Base-by-base conservation (phyloP, 2,329 filamentous ascomycete genomes). In the Grosmannia clavigera region DNA sequence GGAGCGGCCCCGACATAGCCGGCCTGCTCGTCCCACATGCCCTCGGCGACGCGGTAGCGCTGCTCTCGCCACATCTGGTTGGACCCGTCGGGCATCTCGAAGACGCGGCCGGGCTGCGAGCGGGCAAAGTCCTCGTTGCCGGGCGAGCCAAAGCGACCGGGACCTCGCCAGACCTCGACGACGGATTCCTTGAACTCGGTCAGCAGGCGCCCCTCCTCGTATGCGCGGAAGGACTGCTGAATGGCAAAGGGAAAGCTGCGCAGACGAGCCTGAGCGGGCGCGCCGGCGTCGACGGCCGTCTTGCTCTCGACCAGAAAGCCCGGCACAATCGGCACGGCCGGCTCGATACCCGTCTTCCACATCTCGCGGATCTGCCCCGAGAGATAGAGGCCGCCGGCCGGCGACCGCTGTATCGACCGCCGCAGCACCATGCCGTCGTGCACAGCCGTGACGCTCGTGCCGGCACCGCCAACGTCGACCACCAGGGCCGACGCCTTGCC, bases 171-270 rank as follows among this genome's bases (percentile, higher is more conserved):
- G 16, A 92, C 85, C 74, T 96, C 91, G 33, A 97, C 91, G 19
- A 96, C 90, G 22, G 88, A 95, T 75, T 99, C 95, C 76, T 99
- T 99, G 82, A 95, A 99, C 71, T 96, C 91, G 46, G 90, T 91
- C 61, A 99, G 76, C 51, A 96, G 86, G 58, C 92, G 88, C 72
- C 97, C 94, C 76, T 99, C 92, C 73, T 97, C 86, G 65, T 92
- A 86, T 22, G 79, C 77, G 62, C 87, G 85, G 81, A 92, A 97
- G 1, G 88, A 91, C 33, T 83, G 80, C 66, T 75, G 73, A 63
- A 86, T 76, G 67, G 81, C 68, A 70, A 79, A 78, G 69, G 79
- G 72, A 70, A 90, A 95, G 48, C 82, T 82, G 66, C 84, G 86
- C 72, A 89, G 85, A 56, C 81, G 84, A 50, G 86, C 89, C 71